A percentile compares a stretch with the other conserved stretches of the same genome.
phyloP scores from a whole-genome alignment of 2,329 filamentous ascomycete species.

The Hymenoscyphus fraxineus region DNA sequence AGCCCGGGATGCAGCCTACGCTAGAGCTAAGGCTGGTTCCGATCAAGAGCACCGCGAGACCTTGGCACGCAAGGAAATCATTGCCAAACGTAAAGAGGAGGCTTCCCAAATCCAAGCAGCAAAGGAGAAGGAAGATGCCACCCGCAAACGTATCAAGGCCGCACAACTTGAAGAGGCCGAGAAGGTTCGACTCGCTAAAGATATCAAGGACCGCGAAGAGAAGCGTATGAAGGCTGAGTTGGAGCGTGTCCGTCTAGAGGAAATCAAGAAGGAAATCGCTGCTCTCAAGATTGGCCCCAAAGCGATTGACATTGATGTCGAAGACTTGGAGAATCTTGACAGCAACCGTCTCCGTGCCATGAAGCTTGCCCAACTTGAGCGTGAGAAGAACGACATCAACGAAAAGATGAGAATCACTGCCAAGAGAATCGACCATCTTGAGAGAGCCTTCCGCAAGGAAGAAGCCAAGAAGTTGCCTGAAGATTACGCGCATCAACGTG shows the following conservation, averaged over 20 bases:
- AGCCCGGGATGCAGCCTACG: constrained; percentile 74
- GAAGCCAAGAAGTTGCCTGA: constrained; percentile 85
- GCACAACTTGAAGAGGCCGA: constrained; percentile 89
- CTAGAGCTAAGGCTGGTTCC: constrained; percentile 80
- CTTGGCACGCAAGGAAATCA: constrained; percentile 80
- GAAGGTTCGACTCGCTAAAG: constrained; percentile 81
- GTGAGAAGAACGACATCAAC: constrained; percentile 94
- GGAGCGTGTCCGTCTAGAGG: constrained; percentile 85
- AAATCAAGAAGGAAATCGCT: constrained; percentile 86
- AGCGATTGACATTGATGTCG: constrained; percentile 68
- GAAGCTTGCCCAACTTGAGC: constrained; percentile 92
- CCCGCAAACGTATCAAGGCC: constrained; percentile 78
- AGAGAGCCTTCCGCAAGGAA: constrained; percentile 94
- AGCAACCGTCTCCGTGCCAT: constrained; percentile 86
- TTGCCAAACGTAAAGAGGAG: constrained; percentile 95
- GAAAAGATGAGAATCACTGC: constrained; percentile 87
- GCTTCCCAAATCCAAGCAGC: constrained; percentile 84
- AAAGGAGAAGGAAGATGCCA: constrained; percentile 89
- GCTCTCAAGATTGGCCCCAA: constrained; percentile 89
- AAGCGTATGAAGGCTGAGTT: constrained; percentile 82
- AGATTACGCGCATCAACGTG: constrained; percentile 81
- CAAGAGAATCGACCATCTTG: constrained; percentile 94
- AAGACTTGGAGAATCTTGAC: constrained; percentile 82
- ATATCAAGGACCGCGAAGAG: constrained; percentile 86
- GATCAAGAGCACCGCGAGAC: constrained; percentile 86